phyloP scores from a whole-genome alignment of 1,284 basidiomycete genomes.

The Trichosporon asahii region DNA sequence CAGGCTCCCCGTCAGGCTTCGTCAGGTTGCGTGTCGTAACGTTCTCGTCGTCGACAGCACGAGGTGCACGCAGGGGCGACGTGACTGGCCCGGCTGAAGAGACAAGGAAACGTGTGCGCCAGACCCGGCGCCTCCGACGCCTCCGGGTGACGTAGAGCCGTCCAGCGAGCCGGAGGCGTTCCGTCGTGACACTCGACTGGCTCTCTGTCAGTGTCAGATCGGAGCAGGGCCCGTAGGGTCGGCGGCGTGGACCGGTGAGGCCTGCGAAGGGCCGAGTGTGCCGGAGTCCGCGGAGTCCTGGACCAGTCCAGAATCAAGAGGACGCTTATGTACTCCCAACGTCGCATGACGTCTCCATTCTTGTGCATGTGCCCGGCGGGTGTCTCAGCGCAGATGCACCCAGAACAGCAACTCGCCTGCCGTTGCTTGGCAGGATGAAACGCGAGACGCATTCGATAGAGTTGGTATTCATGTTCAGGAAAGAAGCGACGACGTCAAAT shows the following conservation, averaged over 20 bases:
- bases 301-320: background rate
- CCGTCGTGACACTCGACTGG: too few species aligned
- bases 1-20: background rate
- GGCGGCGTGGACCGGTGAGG: too few species aligned
- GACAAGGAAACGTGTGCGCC: background rate
- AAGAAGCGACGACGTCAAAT: background rate
- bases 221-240: too few species aligned
- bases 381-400: background rate
- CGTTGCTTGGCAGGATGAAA: background rate
- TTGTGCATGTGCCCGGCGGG: background rate
- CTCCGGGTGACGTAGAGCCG: background rate
- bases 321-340: background rate
- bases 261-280: background rate
- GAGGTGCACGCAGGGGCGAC: background rate
- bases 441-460: background rate
- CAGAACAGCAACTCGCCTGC: too few species aligned
- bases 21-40: background rate
- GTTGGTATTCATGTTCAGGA: background rate
- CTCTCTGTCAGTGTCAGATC: too few species aligned
- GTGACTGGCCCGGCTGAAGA: background rate
- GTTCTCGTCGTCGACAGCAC: background rate
- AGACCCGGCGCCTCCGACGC: background rate
- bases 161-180: background rate
- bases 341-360: background rate
- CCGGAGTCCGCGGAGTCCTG: too few species aligned